Percentiles rank a stretch among this genome's conserved stretches.
These are phyloP conservation scores for Pleurotus salmoneostramineus DNA, from an alignment of 768 basidiomycete species.

Conservation along the genomic window DNA sequence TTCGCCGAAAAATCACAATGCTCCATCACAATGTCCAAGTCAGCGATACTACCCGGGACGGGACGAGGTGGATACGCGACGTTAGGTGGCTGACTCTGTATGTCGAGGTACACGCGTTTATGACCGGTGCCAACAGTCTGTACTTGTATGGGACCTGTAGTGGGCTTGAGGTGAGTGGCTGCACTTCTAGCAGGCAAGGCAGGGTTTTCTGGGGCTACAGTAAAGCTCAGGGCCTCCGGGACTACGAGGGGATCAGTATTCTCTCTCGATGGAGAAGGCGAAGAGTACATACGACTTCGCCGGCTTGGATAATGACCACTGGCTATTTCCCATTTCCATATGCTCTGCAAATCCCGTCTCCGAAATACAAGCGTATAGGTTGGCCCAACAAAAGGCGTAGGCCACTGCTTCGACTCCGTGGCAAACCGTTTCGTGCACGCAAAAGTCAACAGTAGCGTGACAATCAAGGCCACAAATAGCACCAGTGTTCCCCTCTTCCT, in stretches of 20 bases:
- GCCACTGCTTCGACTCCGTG: constrained; percentile 60
- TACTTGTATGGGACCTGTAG: constrained; percentile 42
- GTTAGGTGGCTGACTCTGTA: constrained; percentile 55
- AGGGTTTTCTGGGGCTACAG: constrained; percentile 60
- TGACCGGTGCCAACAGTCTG: constrained; percentile 73
- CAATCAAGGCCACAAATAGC: constrained; percentile 42
- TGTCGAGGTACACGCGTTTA: constrained; percentile 72
- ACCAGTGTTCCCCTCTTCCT: constrained; percentile 53
- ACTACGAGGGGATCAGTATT: constrained; percentile 37
- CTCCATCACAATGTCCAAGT: constrained; percentile 87
- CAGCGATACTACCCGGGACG: constrained; percentile 76
- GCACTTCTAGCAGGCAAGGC: constrained; percentile 56
- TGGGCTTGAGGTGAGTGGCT: constrained; percentile 42
- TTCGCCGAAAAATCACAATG: constrained; percentile 86
- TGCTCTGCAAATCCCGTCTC: constrained; percentile 77
- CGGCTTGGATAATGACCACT: constrained; percentile 94
- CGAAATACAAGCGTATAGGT: constrained; percentile 71
- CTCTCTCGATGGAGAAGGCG: not conserved
- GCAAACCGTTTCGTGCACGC: constrained; percentile 60
- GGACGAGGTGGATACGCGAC: constrained; percentile 88
- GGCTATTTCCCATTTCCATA: constrained; percentile 95
- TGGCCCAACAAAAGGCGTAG: constrained; percentile 49
- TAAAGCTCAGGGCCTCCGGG: constrained; percentile 64
- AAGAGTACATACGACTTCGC: constrained; percentile 54
- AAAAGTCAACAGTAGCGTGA: constrained; percentile 50